Conservation (phyloP, 2,329 filamentous ascomycete species). For the Aspergillus puulaauensis region DNA sequence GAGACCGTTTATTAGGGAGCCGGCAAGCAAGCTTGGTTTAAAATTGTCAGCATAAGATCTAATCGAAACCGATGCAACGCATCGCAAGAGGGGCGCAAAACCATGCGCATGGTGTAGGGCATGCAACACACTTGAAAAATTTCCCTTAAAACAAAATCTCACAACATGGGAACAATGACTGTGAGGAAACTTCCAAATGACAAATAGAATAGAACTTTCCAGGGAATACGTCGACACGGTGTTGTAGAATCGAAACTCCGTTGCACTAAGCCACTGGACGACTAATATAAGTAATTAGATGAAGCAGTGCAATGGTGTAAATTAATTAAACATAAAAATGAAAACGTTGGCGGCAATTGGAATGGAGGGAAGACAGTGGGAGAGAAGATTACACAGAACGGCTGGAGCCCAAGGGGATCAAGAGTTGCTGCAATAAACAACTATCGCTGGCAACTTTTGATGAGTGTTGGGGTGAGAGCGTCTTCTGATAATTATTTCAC, state of each 20-base stretch:
- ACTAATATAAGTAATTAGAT: not conserved
- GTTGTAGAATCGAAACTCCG: not conserved
- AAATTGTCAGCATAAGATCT: not conserved
- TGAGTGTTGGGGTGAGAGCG: conserved; percentile 26
- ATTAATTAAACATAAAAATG: conserved; percentile 2
- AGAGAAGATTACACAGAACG: conserved; percentile 17
- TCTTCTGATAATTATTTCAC: conserved; percentile 7
- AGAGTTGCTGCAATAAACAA: conserved; percentile 2
- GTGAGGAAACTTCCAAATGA: not conserved
- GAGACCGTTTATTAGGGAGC: not conserved
- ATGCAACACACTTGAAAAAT: not conserved
- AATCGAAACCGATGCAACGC: not conserved
- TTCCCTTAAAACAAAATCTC: not conserved
- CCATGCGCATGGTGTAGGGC: not conserved
- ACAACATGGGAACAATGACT: conserved; percentile 1
- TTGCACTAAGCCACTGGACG: not conserved
- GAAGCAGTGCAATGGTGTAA: conserved; percentile 1
- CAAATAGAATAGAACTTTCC: not conserved
- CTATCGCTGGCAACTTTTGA: conserved; percentile 15
- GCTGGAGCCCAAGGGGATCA: conserved; percentile 10
- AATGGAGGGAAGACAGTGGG: conserved; percentile 6
- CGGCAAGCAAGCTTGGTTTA: not conserved
- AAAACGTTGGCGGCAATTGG: conserved; percentile 2
- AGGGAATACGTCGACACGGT: not conserved
- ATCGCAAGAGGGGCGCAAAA: not conserved